Evolutionary conservation across 1,284 basidiomycete genomes (phyloP).

Genomic region (Schizophyllum amplum): DNA sequence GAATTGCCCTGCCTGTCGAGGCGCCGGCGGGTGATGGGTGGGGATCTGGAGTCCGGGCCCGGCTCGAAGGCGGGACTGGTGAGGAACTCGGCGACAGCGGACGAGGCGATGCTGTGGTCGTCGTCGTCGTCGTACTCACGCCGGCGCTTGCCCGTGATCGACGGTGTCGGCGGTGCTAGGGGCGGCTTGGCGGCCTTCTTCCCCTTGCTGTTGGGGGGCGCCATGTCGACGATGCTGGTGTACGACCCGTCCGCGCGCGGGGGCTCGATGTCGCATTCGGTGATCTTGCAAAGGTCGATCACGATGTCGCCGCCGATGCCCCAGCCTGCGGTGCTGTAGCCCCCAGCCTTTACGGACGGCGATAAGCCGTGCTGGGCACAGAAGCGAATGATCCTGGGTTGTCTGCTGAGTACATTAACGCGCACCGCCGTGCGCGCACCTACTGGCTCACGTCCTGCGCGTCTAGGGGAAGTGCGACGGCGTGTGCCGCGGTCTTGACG

Average conservation of each 20-base stretch:
- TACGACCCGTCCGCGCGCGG: conserved; percentile 46
- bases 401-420: conserved; percentile 7
- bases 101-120: conserved; percentile 44
- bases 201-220: conserved; percentile 40
- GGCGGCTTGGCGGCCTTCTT: conserved; percentile 15
- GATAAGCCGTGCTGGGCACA: conserved; percentile 60
- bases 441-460: conserved; percentile 71
- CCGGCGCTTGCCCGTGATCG: conserved; percentile 41
- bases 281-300: conserved; percentile 66
- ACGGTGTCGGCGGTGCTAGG: neutral
- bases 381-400: conserved; percentile 54
- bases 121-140: conserved; percentile 33
- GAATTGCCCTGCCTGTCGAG: conserved; percentile 19
- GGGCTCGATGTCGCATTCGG: conserved; percentile 57
- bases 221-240: conserved; percentile 48
- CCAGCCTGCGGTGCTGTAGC: conserved; percentile 86
- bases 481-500: conserved; percentile 47
- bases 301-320: conserved; percentile 79
- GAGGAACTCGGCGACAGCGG: conserved; percentile 47
- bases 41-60: conserved; percentile 17
- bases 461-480: conserved; percentile 62
- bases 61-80: conserved; percentile 26
- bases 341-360: conserved; percentile 83
- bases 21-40: conserved; percentile 37
- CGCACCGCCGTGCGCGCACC: conserved; percentile 18